phyloP scores from a whole-genome alignment of 306 rosid species.

The Lupinus albus region DNA sequence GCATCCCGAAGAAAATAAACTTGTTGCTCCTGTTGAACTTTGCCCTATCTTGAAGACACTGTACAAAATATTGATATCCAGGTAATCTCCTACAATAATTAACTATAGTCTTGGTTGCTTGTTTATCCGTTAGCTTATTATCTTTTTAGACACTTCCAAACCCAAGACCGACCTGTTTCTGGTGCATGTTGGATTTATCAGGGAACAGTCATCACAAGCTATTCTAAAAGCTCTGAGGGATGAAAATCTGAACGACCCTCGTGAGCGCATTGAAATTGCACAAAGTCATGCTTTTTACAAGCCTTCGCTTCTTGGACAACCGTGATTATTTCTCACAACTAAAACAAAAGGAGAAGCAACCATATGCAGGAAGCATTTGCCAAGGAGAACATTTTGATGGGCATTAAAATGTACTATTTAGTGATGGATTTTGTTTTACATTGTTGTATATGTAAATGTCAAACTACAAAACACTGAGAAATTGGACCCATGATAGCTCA shows the following conservation, averaged over 20 bases:
- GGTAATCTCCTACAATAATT: constrained; percentile 50
- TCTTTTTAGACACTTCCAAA: too few species aligned
- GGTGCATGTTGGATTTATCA: constrained; percentile 45
- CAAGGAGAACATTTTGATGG: too few species aligned
- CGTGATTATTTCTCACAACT: constrained; percentile 34
- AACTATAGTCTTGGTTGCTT: neutral
- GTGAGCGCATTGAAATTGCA: constrained; percentile 90
- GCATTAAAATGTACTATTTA: too few species aligned
- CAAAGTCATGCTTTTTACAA: constrained; percentile 87
- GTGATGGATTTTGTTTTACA: too few species aligned
- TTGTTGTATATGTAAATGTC: constrained; percentile 26
- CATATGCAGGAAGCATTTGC: too few species aligned
- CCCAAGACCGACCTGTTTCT: constrained; percentile 30
- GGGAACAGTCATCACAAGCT: constrained; percentile 81
- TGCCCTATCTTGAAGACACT: constrained; percentile 94
- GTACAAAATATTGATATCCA: constrained; percentile 73
- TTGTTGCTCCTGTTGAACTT: constrained; percentile 88
- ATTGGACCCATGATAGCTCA: constrained; percentile 12
- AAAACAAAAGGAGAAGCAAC: constrained; percentile 14
- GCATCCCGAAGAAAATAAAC: constrained; percentile 90
- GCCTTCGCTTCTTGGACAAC: constrained; percentile 85
- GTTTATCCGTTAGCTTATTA: neutral
- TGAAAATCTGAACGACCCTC: constrained; percentile 84
- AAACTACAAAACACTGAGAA: neutral
- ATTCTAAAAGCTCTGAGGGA: constrained; percentile 87